Percentiles rank a stretch among this genome's conserved stretches.
Evolutionary conservation across 306 rosid genomes (phyloP).

Genomic region (Dalbergia oliveri): DNA sequence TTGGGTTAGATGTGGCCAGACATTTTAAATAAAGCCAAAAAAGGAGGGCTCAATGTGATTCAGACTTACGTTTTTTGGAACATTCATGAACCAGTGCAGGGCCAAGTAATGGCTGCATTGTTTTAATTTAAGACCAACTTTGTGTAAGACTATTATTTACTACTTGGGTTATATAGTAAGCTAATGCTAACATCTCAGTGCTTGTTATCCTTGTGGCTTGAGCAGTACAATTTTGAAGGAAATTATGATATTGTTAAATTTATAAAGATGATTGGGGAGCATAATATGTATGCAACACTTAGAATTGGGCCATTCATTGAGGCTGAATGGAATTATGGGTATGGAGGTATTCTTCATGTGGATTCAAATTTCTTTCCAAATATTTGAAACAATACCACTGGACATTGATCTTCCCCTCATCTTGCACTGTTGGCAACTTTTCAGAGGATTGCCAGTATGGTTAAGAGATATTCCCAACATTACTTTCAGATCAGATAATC

Average conservation of each 20-base stretch:
- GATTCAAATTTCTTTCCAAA: constrained; percentile 1
- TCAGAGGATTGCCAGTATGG: constrained; percentile 37
- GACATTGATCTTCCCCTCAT: not conserved
- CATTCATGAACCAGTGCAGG: constrained; percentile 29
- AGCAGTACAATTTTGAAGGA: constrained; percentile 40
- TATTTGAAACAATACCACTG: not conserved
- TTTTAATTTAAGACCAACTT: constrained; percentile 7
- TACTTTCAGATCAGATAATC: constrained; percentile 34
- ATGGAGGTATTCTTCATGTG: not conserved
- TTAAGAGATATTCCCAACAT: constrained; percentile 34
- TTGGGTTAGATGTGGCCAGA: constrained; percentile 41
- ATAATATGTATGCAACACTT: constrained; percentile 32
- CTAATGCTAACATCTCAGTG: not conserved
- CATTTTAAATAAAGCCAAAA: constrained; percentile 37
- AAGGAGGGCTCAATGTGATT: constrained; percentile 38
- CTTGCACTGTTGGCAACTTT: constrained; percentile 1
- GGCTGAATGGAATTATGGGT: constrained; percentile 44
- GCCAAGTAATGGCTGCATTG: constrained; percentile 25
- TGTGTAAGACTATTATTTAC: not conserved
- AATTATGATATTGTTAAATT: constrained; percentile 24
- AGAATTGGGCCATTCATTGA: constrained; percentile 45
- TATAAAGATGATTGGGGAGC: constrained; percentile 18
- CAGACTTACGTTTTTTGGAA: constrained; percentile 41
- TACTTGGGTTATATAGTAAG: not conserved
- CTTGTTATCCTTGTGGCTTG: not conserved